Conservation (phyloP, 2,329 filamentous ascomycete genomes). For the Berkeleyomyces rouxiae region DNA sequence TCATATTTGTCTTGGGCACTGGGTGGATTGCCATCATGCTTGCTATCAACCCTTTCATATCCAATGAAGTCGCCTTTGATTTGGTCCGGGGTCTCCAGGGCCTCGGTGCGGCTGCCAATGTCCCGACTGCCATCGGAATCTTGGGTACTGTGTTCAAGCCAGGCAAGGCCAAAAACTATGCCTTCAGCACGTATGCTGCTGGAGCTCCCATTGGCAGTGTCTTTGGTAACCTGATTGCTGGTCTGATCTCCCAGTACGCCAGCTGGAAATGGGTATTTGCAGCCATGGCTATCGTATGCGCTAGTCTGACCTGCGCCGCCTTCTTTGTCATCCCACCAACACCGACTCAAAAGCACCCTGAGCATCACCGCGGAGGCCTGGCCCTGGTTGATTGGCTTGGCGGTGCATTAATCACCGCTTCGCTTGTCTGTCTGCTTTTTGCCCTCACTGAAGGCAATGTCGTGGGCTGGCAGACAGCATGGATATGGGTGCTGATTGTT, state of each 20-base stretch:
- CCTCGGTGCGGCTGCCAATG: constrained; percentile 50
- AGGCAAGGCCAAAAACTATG: constrained; percentile 53
- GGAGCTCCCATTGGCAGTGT: constrained; percentile 48
- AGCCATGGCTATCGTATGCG: constrained; percentile 42
- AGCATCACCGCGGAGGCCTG: neutral
- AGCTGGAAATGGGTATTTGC: constrained; percentile 55
- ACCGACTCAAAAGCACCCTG: constrained; percentile 16
- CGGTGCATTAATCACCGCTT: constrained; percentile 43
- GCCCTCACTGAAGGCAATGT: constrained; percentile 54
- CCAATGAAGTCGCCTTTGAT: constrained; percentile 51
- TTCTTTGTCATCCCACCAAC: constrained; percentile 43
- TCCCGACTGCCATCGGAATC: constrained; percentile 55
- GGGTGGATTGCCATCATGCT: constrained; percentile 44
- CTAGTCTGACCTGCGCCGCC: constrained; percentile 37
- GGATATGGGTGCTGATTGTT: constrained; percentile 43
- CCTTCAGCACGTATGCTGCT: constrained; percentile 47
- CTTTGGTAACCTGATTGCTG: constrained; percentile 47
- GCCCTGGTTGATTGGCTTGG: constrained; percentile 43
- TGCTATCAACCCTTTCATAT: constrained; percentile 44
- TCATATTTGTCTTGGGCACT: constrained; percentile 48
- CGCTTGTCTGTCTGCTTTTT: constrained; percentile 46
- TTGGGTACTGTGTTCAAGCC: constrained; percentile 50
- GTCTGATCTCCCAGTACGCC: constrained; percentile 44
- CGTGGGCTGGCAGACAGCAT: constrained; percentile 48
- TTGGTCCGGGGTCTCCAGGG: constrained; percentile 51